Conservation (phyloP, 345 rosid genomes). For the Lenwebbia sp. region DNA sequence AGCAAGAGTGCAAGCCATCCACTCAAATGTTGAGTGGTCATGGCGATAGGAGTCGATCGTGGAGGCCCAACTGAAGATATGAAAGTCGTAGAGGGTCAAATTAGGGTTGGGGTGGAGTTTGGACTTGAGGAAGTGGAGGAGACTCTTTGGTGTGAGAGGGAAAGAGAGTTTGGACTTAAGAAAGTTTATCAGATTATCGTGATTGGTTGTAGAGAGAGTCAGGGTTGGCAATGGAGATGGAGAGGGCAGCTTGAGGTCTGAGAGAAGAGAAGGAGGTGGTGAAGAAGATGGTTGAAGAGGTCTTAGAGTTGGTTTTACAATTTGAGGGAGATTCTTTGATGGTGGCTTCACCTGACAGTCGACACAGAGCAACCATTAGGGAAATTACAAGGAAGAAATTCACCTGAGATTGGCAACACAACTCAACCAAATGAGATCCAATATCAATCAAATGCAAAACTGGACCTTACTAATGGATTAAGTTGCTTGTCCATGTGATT, state of each 20-base stretch:
- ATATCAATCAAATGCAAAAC: not conserved
- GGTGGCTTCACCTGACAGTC: not conserved
- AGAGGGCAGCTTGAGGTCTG: constrained; percentile 25
- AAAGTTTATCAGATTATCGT: constrained; percentile 34
- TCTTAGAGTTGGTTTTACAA: constrained; percentile 11
- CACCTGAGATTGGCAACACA: not conserved
- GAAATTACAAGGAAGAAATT: not conserved
- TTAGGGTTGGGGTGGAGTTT: constrained; percentile 68
- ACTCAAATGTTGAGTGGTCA: constrained; percentile 65
- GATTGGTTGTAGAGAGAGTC: constrained; percentile 46
- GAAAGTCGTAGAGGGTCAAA: constrained; percentile 67
- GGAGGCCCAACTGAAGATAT: constrained; percentile 73
- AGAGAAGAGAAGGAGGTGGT: constrained; percentile 23
- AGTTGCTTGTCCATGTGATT: not conserved
- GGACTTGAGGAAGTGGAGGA: constrained; percentile 59
- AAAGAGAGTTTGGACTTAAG: constrained; percentile 39
- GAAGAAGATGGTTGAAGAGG: constrained; percentile 1
- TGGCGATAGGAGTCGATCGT: constrained; percentile 67
- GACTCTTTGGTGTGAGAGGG: constrained; percentile 36
- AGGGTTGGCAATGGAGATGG: constrained; percentile 40
- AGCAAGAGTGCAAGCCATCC: constrained; percentile 69
- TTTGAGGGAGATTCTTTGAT: not conserved
- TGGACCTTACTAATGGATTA: not conserved
- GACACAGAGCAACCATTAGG: not conserved
- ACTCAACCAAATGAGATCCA: not conserved